These are phyloP conservation scores for Parasitella parasitica DNA, from an alignment of 371 early-diverging fungal species.

Conservation along the genomic window DNA sequence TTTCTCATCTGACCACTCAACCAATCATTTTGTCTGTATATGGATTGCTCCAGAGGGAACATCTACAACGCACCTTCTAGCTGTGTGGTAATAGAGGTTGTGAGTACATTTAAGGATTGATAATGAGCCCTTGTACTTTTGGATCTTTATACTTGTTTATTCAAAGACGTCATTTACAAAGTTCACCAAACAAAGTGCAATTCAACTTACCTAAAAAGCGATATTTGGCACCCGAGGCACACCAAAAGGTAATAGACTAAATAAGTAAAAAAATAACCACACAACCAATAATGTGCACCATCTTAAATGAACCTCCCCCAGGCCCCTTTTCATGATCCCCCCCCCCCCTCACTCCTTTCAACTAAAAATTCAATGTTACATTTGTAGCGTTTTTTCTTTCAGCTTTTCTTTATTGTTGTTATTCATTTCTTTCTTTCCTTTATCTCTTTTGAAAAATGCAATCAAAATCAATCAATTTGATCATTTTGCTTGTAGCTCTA, in stretches of 20 bases:
- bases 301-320: slow-evolving; percentile 1
- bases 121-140: too few relatives aligned
- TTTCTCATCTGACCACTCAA: not conserved
- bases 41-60: too few relatives aligned
- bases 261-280: not conserved
- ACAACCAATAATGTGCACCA: not conserved
- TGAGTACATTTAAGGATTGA: too few relatives aligned
- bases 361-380: slow-evolving; percentile 1
- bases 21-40: too few relatives aligned
- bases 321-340: not conserved
- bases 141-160: too few relatives aligned
- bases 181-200: too few relatives aligned
- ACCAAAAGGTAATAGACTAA: not conserved
- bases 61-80: too few relatives aligned
- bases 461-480: not conserved
- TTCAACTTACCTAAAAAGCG: too few relatives aligned
- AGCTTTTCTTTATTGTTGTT: not conserved
- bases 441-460: not conserved
- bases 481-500: not conserved
- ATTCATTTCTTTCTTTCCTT: not conserved
- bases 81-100: too few relatives aligned
- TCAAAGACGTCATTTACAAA: too few relatives aligned
- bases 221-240: too few relatives aligned
- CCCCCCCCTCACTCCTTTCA: not conserved
- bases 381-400: not conserved